Percentiles rank a stretch among this genome's conserved stretches.
Evolutionary conservation across 1,284 basidiomycete species (phyloP).

Genomic region (Neonothopanus nambi): DNA sequence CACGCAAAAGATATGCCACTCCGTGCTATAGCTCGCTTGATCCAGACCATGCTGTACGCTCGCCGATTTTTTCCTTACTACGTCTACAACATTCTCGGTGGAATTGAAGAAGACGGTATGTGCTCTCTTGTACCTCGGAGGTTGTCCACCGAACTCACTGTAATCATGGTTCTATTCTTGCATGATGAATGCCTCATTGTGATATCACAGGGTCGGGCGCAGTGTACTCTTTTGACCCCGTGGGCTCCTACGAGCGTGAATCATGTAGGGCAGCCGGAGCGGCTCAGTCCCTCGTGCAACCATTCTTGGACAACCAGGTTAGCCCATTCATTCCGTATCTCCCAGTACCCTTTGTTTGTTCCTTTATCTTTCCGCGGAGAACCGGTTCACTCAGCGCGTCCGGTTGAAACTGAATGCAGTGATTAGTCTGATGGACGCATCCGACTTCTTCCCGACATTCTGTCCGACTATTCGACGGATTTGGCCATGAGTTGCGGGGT

Average conservation of each 20-base stretch:
- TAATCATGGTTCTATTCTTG: constrained; percentile 4
- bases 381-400: not conserved
- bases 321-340: constrained; percentile 25
- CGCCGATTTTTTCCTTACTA: constrained; percentile 97
- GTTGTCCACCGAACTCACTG: constrained; percentile 14
- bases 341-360: constrained; percentile 14
- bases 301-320: constrained; percentile 96
- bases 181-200: too few species aligned
- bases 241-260: constrained; percentile 94
- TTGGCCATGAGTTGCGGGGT: too few species aligned
- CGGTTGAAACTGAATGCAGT: not conserved
- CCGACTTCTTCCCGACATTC: not conserved
- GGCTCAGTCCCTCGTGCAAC: constrained; percentile 88
- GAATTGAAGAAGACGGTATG: constrained; percentile 92
- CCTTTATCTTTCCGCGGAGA: constrained; percentile 11
- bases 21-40: constrained; percentile 88
- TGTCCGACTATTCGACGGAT: too few species aligned
- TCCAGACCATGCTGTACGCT: constrained; percentile 94
- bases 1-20: constrained; percentile 94
- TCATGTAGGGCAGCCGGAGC: constrained; percentile 92
- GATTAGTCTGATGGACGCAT: not conserved
- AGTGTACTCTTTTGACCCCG: constrained; percentile 96
- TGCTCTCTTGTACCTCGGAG: constrained; percentile 20
- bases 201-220: constrained; percentile 75
- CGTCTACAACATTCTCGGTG: constrained; percentile 92